These are phyloP conservation scores for Adansonia digitata DNA, from an alignment of 345 rosid genomes.

Conservation along the genomic window DNA sequence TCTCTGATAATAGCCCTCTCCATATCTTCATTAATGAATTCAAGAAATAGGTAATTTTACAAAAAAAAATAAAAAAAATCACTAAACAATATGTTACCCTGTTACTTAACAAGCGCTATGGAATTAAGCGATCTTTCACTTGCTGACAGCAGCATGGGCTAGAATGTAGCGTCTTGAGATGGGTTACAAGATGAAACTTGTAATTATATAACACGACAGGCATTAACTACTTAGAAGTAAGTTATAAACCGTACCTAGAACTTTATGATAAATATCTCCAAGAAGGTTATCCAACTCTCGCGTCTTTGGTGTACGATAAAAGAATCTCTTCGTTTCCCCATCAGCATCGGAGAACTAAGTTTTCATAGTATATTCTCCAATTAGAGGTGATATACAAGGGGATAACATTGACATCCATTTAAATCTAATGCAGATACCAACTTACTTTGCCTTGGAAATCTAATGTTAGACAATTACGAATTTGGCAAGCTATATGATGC, in stretches of 20 bases:
- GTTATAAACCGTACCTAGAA: slow-evolving; percentile 46
- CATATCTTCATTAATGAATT: slow-evolving; percentile 57
- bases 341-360: slow-evolving; percentile 70
- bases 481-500: slow-evolving; percentile 1
- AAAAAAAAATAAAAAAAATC: not conserved
- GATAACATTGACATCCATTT: not conserved
- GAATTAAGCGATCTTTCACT: not conserved
- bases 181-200: not conserved
- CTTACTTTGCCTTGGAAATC: slow-evolving; percentile 18
- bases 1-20: slow-evolving; percentile 87
- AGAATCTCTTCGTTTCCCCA: slow-evolving; percentile 66
- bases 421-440: slow-evolving; percentile 13
- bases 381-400: not conserved
- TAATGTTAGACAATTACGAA: not conserved
- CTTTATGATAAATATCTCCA: slow-evolving; percentile 95
- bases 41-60: slow-evolving; percentile 12
- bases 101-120: not conserved
- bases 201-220: not conserved
- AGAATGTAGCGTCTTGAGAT: not conserved
- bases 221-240: not conserved
- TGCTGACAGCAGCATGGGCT: not conserved
- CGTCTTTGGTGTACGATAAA: slow-evolving; percentile 85
- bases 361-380: slow-evolving; percentile 10
- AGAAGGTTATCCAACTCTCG: slow-evolving; percentile 78
- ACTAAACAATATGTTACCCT: not conserved